Conservation (phyloP, 2,329 filamentous ascomycete genomes). For the Berkeleyomyces rouxiae region DNA sequence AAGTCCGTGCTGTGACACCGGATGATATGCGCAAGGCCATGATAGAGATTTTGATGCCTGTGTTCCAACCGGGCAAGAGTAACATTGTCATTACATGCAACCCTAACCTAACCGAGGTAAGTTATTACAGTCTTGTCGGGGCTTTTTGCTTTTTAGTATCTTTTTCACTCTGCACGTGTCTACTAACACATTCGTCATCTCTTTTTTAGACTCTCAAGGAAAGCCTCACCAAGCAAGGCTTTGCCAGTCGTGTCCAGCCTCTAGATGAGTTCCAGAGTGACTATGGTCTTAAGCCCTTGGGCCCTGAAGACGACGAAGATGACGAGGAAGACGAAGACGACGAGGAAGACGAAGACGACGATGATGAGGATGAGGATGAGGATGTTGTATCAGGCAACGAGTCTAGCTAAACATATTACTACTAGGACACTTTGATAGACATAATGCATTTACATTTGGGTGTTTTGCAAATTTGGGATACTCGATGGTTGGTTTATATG, state of each 20-base stretch:
- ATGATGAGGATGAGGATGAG: constrained; percentile 19
- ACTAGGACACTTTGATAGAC: neutral
- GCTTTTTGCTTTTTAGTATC: neutral
- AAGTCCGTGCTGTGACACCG: constrained; percentile 57
- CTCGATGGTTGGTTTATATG: too few relatives aligned
- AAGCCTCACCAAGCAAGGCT: constrained; percentile 59
- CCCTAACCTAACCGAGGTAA: constrained; percentile 67
- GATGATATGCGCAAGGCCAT: constrained; percentile 65
- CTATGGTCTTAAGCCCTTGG: constrained; percentile 58
- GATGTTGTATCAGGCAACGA: constrained; percentile 8
- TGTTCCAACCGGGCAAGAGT: constrained; percentile 64
- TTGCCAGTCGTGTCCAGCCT: constrained; percentile 57
- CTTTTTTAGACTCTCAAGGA: constrained; percentile 49
- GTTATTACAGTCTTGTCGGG: constrained; percentile 20
- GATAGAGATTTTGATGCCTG: constrained; percentile 55
- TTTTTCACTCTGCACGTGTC: neutral
- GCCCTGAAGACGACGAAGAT: constrained; percentile 42
- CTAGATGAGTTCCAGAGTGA: constrained; percentile 75
- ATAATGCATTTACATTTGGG: neutral
- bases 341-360: constrained; percentile 31
- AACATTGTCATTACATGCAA: constrained; percentile 84
- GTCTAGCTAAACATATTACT: neutral
- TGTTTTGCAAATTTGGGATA: too few relatives aligned
- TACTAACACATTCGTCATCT: constrained; percentile 1
- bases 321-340: constrained; percentile 44